Evolutionary conservation across 352 stramenopile species (phyloP).

Genomic region (Blastocystis sp.): DNA sequence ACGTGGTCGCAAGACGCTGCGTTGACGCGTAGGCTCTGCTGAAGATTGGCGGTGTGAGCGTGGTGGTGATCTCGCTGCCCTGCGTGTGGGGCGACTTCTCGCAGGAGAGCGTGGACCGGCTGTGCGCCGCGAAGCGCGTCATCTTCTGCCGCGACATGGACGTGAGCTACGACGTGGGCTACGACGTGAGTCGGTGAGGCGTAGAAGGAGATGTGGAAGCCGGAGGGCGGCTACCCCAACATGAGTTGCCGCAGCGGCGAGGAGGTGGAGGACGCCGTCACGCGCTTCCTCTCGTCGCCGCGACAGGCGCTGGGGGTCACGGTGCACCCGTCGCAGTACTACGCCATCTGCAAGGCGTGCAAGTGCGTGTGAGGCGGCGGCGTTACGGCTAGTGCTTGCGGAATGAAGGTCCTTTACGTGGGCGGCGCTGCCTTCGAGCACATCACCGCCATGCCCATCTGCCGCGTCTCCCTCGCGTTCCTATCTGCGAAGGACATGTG

Average conservation of each 20-base stretch:
- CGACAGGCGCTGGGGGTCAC: neutral
- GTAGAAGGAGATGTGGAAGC: constrained; percentile 23
- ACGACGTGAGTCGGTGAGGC: neutral
- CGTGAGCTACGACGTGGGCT: constrained; percentile 26
- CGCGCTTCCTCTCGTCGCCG: neutral
- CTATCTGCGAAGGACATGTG: constrained; percentile 40
- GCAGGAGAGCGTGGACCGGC: neutral
- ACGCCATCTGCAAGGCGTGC: neutral
- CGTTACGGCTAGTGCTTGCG: neutral
- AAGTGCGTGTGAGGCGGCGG: neutral
- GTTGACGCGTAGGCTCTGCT: constrained; percentile 2
- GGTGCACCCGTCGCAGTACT: constrained; percentile 28
- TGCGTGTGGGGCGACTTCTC: neutral
- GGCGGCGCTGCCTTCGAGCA: constrained; percentile 25
- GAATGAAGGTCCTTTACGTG: constrained; percentile 15
- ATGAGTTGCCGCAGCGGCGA: neutral
- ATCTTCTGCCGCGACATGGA: constrained; percentile 62
- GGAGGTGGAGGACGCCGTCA: neutral
- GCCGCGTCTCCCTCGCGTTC: neutral
- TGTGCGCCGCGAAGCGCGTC: neutral
- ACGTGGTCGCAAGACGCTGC: neutral
- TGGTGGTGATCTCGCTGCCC: constrained; percentile 12
- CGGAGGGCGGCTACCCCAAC: constrained; percentile 10
- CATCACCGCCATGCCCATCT: constrained; percentile 8
- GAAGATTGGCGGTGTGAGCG: neutral